A percentile compares a stretch with the other conserved stretches of the same genome.
Conservation (phyloP, 805 yeast species). For the Cephaloascus fragrans region DNA sequence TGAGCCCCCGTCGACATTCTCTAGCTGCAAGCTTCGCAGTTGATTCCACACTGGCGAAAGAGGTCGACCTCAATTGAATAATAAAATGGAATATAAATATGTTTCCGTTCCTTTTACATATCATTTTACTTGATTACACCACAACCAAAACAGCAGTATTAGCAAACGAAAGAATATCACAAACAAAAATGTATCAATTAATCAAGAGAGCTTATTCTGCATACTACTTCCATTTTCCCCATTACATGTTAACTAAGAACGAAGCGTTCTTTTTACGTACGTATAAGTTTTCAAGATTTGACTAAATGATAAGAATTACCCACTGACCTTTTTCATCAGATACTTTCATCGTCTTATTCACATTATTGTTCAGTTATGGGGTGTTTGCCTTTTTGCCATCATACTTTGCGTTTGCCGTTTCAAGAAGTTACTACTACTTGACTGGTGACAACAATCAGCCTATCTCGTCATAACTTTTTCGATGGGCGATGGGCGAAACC, state of each 20-base stretch:
- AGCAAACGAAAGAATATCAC: neutral
- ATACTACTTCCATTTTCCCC: slow-evolving; percentile 37
- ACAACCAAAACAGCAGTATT: neutral
- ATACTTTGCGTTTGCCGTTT: neutral
- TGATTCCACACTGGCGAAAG: no score
- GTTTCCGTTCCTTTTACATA: no score
- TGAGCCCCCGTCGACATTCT: no score
- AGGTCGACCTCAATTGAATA: no score
- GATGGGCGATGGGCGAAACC: no score
- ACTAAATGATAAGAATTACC: no score
- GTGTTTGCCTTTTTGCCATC: neutral
- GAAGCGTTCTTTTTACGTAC: slow-evolving; percentile 23
- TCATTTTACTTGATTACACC: no score
- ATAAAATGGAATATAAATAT: no score
- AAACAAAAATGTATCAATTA: neutral
- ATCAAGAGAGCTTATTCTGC: slow-evolving; percentile 6
- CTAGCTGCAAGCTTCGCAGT: no score
- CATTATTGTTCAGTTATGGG: neutral
- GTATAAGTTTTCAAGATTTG: slow-evolving; percentile 4
- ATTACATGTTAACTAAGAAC: slow-evolving; percentile 36
- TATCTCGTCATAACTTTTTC: no score
- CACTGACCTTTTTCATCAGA: no score
- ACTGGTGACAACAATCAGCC: neutral
- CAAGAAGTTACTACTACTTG: neutral
- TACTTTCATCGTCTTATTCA: neutral